phyloP scores from a whole-genome alignment of 805 yeast genomes.

The Komagataella pseudopastoris region DNA sequence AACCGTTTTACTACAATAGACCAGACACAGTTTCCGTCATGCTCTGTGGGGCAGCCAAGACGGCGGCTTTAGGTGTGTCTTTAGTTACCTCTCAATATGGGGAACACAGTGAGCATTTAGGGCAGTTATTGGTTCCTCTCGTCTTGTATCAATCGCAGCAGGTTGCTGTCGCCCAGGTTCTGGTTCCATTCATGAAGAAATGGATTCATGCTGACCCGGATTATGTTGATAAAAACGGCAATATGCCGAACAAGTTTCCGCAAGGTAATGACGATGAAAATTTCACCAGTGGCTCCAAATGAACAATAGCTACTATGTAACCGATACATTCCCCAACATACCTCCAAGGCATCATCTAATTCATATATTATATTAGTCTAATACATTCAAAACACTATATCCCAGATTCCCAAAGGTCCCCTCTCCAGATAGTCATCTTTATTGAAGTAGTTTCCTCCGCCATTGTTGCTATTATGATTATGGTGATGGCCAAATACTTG shows the following conservation, averaged over 20 bases:
- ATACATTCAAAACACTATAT: slow-evolving; percentile 8
- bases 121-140: slow-evolving; percentile 64
- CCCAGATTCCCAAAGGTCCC: slow-evolving; percentile 84
- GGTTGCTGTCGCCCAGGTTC: slow-evolving; percentile 65
- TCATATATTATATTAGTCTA: not conserved
- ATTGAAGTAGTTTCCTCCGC: slow-evolving; percentile 50
- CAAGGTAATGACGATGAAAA: not conserved
- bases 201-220: slow-evolving; percentile 39
- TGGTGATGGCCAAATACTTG: slow-evolving; percentile 50
- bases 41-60: slow-evolving; percentile 88
- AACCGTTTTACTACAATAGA: slow-evolving; percentile 60
- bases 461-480: slow-evolving; percentile 22
- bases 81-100: slow-evolving; percentile 60
- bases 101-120: slow-evolving; percentile 40
- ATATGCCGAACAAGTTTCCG: not conserved
- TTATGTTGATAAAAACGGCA: slow-evolving; percentile 3
- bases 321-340: not conserved
- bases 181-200: slow-evolving; percentile 49
- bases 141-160: slow-evolving; percentile 84
- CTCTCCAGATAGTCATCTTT: slow-evolving; percentile 58
- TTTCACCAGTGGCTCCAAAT: not conserved
- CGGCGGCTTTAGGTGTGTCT: slow-evolving; percentile 86
- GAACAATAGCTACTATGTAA: not conserved
- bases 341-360: not conserved
- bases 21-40: slow-evolving; percentile 66